A percentile compares a stretch with the other conserved stretches of the same genome.
Conservation (phyloP, 1,139 yeast species). For the Suhomyces guaymorum region DNA sequence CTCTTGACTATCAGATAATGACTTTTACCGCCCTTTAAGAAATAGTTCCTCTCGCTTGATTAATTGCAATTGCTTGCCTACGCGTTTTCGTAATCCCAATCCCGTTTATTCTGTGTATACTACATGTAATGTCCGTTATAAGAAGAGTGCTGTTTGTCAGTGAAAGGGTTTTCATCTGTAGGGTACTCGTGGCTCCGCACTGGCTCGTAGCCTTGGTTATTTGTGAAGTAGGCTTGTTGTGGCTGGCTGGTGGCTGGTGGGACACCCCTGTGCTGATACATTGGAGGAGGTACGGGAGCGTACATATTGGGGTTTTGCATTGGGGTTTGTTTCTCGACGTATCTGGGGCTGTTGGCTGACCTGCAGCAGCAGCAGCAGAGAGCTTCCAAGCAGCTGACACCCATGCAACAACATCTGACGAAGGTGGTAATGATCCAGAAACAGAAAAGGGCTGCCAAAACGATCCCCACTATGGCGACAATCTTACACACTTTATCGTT, state of each 20-base stretch:
- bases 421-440: slow-evolving; percentile 49
- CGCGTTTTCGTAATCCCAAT: no score
- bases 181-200: slow-evolving; percentile 9
- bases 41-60: no score
- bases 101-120: no score
- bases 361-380: slow-evolving; percentile 50
- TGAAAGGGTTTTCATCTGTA: slow-evolving; percentile 18
- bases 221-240: slow-evolving; percentile 18
- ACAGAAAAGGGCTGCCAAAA: slow-evolving; percentile 48
- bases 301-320: slow-evolving; percentile 44
- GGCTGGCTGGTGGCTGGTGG: slow-evolving; percentile 14
- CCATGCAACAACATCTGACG: slow-evolving; percentile 47
- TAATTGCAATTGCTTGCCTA: no score
- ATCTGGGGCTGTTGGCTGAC: slow-evolving; percentile 22
- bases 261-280: slow-evolving; percentile 14
- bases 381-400: slow-evolving; percentile 44
- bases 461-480: slow-evolving; percentile 74
- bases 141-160: slow-evolving; percentile 9
- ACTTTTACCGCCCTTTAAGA: no score
- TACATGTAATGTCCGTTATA: slow-evolving; percentile 1
- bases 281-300: slow-evolving; percentile 28
- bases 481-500: slow-evolving; percentile 72
- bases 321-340: slow-evolving; percentile 22
- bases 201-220: slow-evolving; percentile 20
- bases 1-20: no score